Conservation (phyloP, 2,329 filamentous ascomycete genomes). For the Xylaria hypoxylon region DNA sequence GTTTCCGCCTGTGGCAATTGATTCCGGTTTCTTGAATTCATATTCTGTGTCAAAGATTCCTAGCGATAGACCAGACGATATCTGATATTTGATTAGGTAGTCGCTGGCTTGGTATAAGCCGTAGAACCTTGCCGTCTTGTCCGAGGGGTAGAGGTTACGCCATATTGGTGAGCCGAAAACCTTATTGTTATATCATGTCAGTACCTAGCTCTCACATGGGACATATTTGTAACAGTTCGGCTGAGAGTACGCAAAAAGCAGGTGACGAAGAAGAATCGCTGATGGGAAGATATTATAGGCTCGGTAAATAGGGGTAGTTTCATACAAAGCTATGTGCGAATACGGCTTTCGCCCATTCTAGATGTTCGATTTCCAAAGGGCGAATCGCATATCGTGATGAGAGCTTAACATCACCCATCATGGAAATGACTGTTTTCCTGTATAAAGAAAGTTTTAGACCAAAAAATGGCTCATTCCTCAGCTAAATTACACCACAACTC, state of each 20-base stretch:
- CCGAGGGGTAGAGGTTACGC: conserved; percentile 25
- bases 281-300: not conserved
- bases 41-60: conserved; percentile 34
- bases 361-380: conserved; percentile 24
- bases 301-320: not conserved
- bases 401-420: conserved; percentile 27
- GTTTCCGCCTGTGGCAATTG: conserved; percentile 7
- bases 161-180: conserved; percentile 34
- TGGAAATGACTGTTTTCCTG: not conserved
- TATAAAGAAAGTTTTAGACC: not conserved
- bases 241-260: not conserved
- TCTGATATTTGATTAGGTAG: conserved; percentile 28
- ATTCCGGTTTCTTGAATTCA: conserved; percentile 19
- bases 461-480: not conserved
- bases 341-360: conserved; percentile 34
- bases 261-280: not conserved
- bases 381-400: conserved; percentile 35
- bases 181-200: conserved; percentile 10
- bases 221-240: not conserved
- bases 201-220: not conserved
- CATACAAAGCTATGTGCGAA: conserved; percentile 37
- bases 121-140: conserved; percentile 29
- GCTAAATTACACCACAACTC: not conserved
- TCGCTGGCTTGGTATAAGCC: conserved; percentile 30
- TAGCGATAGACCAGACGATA: conserved; percentile 28